Evolutionary conservation across 176 grass and related monocot genomes (phyloP).

Genomic region (Bothriochloa decipiens): DNA sequence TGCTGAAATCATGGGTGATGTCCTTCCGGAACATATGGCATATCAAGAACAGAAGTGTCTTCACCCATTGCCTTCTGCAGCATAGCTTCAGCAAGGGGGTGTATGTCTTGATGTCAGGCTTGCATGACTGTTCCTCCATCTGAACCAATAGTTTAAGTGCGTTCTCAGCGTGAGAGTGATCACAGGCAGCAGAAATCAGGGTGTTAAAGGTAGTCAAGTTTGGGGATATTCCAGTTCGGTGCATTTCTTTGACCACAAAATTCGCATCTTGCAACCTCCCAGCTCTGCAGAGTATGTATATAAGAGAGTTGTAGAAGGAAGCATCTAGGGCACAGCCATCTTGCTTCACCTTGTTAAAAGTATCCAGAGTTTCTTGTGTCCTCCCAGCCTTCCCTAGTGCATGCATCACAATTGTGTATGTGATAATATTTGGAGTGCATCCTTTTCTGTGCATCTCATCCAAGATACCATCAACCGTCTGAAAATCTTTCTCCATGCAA

Average conservation of each 20-base stretch:
- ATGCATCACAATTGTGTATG: constrained; percentile 88
- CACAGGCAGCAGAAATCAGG: constrained; percentile 76
- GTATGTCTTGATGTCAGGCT: constrained; percentile 72
- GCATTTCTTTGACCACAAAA: constrained; percentile 64
- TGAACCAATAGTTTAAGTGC: constrained; percentile 65
- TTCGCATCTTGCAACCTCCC: constrained; percentile 62
- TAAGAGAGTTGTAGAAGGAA: constrained; percentile 86
- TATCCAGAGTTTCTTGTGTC: constrained; percentile 67
- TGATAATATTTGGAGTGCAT: constrained; percentile 75
- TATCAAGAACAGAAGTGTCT: constrained; percentile 65
- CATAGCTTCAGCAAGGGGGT: constrained; percentile 81
- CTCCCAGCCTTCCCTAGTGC: constrained; percentile 64
- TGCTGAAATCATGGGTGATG: constrained; percentile 73
- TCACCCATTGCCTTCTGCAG: constrained; percentile 74
- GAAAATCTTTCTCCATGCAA: constrained; percentile 76
- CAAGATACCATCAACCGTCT: constrained; percentile 49
- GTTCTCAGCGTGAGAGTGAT: constrained; percentile 61
- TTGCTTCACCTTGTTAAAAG: constrained; percentile 62
- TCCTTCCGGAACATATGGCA: constrained; percentile 80
- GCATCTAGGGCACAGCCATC: constrained; percentile 62
- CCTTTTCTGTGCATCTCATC: constrained; percentile 50
- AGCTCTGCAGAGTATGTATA: constrained; percentile 69
- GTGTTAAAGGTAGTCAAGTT: constrained; percentile 73
- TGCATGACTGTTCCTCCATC: constrained; percentile 76
- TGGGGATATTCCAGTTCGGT: constrained; percentile 44